phyloP scores from a whole-genome alignment of 352 stramenopile genomes.

The Pythium diclinum region DNA sequence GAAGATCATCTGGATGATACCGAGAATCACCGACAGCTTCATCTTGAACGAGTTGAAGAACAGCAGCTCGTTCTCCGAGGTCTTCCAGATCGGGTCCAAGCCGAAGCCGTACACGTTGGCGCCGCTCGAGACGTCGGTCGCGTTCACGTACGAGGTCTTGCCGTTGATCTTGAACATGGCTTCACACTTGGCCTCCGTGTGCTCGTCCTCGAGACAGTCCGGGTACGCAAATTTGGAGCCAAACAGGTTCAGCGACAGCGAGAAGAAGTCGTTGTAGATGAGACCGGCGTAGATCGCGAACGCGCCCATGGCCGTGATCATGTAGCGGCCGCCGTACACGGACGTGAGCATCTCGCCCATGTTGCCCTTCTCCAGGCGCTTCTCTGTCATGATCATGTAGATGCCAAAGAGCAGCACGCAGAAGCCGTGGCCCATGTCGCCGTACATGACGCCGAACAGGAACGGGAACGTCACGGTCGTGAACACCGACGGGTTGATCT shows the following conservation, averaged over 20 bases:
- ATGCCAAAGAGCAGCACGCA: slow-evolving; percentile 94
- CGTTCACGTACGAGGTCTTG: slow-evolving; percentile 68
- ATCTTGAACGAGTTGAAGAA: slow-evolving; percentile 99
- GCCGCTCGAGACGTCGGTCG: slow-evolving; percentile 69
- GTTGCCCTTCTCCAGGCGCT: slow-evolving; percentile 70
- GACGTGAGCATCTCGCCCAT: slow-evolving; percentile 91
- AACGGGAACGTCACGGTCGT: slow-evolving; percentile 99
- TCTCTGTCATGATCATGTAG: slow-evolving; percentile 95
- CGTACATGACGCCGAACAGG: slow-evolving; percentile 99
- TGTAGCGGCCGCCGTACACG: slow-evolving; percentile 95
- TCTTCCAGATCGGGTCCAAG: slow-evolving; percentile 98
- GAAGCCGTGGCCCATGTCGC: slow-evolving; percentile 97
- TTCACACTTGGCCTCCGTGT: slow-evolving; percentile 55
- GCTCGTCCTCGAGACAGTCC: slow-evolving; percentile 61
- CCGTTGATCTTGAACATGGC: slow-evolving; percentile 75
- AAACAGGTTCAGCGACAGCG: slow-evolving; percentile 96
- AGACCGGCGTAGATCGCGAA: slow-evolving; percentile 98
- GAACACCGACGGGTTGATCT: slow-evolving; percentile 98
- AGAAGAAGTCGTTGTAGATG: slow-evolving; percentile 99
- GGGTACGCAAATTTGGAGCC: slow-evolving; percentile 92
- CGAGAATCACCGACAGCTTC: slow-evolving; percentile 99
- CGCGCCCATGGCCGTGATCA: slow-evolving; percentile 98
- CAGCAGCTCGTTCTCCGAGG: slow-evolving; percentile 96
- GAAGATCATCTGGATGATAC: slow-evolving; percentile 98
- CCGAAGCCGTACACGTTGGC: slow-evolving; percentile 96